Percentiles rank a stretch among this genome's conserved stretches.
These are phyloP conservation scores for Pyrenula aspistea DNA, from an alignment of 495 filamentous ascomycete species.

Conservation along the genomic window DNA sequence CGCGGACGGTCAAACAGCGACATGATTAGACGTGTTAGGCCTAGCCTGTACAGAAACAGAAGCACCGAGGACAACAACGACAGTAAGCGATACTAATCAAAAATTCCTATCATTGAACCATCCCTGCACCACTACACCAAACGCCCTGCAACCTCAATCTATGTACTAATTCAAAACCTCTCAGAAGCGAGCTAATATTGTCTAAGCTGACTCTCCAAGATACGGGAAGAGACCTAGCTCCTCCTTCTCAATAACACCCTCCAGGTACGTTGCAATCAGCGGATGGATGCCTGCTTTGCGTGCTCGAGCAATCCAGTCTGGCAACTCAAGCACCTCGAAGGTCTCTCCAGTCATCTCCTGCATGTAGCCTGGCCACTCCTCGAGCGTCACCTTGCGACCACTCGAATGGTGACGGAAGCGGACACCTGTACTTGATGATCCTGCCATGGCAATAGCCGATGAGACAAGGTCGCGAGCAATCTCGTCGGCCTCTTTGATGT, in stretches of 20 bases:
- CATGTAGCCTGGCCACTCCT: slow-evolving; percentile 1
- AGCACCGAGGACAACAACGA: no score
- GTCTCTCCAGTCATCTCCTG: slow-evolving; percentile 1
- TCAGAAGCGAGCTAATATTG: neutral
- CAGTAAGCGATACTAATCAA: no score
- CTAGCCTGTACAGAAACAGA: no score
- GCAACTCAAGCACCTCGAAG: slow-evolving; percentile 1
- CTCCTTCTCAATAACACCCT: slow-evolving; percentile 2
- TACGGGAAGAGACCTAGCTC: slow-evolving; percentile 2
- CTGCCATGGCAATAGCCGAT: neutral
- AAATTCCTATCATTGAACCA: no score
- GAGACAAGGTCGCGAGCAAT: neutral
- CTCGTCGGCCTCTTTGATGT: neutral
- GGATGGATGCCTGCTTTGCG: slow-evolving; percentile 1
- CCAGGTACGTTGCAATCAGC: slow-evolving; percentile 2
- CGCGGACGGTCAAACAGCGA: no score
- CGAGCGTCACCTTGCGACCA: slow-evolving; percentile 1
- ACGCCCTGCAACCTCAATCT: neutral
- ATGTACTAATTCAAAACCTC: neutral
- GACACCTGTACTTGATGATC: neutral
- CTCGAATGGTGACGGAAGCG: neutral
- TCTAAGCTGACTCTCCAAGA: slow-evolving; percentile 1
- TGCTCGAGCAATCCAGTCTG: slow-evolving; percentile 3
- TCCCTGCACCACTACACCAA: neutral
- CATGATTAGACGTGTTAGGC: no score